Conservation (phyloP, 257 asterid genomes). For the Scutellaria minor region DNA sequence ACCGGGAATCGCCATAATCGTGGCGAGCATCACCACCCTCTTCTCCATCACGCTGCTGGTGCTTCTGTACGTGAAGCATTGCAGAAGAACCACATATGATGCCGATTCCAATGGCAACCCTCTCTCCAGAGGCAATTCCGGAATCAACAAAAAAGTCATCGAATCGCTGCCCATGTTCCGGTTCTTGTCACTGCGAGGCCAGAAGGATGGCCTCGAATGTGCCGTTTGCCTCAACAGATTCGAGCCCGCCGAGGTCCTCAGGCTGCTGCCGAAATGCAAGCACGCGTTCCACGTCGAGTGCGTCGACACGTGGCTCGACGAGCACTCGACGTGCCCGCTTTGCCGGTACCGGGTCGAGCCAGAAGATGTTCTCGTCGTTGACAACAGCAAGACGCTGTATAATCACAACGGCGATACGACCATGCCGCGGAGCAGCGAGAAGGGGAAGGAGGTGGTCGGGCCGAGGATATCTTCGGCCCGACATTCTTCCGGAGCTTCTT, state of each 20-base stretch:
- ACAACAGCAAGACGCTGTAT: constrained; percentile 26
- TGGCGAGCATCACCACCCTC: constrained; percentile 51
- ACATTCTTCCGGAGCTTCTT: constrained; percentile 56
- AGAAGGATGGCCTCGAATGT: constrained; percentile 58
- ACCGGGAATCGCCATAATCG: constrained; percentile 53
- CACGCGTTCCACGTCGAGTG: constrained; percentile 88
- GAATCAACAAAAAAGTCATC: constrained; percentile 40
- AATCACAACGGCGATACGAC: neutral
- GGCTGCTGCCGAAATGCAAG: constrained; percentile 67
- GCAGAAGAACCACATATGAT: constrained; percentile 36
- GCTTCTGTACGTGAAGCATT: constrained; percentile 63
- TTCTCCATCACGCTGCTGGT: constrained; percentile 54
- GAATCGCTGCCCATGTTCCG: constrained; percentile 43
- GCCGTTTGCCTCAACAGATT: constrained; percentile 67
- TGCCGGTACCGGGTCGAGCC: constrained; percentile 79
- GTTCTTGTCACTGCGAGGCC: constrained; percentile 39
- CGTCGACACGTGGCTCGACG: constrained; percentile 82
- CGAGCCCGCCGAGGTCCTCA: constrained; percentile 53
- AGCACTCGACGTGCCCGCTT: constrained; percentile 83
- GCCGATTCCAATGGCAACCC: constrained; percentile 11
- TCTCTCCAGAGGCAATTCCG: constrained; percentile 44
- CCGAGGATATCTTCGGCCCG: constrained; percentile 45
- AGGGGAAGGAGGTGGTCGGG: constrained; percentile 7
- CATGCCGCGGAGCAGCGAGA: constrained; percentile 14
- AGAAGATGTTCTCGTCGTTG: constrained; percentile 62